phyloP scores from a whole-genome alignment of 768 basidiomycete species.

The Amanita brunnescens region DNA sequence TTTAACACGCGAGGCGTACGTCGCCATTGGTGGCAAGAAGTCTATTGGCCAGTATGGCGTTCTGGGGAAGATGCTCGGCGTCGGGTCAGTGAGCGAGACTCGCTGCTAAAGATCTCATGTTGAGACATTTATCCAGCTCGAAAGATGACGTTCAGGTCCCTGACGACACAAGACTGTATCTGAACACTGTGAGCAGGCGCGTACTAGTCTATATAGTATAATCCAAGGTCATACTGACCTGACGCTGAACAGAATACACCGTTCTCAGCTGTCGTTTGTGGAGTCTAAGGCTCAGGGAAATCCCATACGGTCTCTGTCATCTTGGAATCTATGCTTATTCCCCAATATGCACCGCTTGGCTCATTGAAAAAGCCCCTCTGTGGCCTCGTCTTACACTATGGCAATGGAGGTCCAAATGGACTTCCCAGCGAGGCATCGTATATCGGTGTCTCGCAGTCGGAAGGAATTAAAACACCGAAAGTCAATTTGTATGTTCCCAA shows the following conservation, averaged over 20 bases:
- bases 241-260: constrained; percentile 48
- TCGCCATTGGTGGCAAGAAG: constrained; percentile 23
- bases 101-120: background rate
- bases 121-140: constrained; percentile 18
- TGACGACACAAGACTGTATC: constrained; percentile 46
- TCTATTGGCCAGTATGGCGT: constrained; percentile 50
- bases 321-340: constrained; percentile 63
- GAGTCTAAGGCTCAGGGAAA: constrained; percentile 70
- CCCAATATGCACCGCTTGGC: constrained; percentile 41
- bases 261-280: constrained; percentile 68
- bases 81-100: constrained; percentile 27
- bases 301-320: constrained; percentile 64
- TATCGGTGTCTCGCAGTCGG: constrained; percentile 30
- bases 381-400: constrained; percentile 62
- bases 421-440: constrained; percentile 63
- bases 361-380: constrained; percentile 42
- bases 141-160: constrained; percentile 24
- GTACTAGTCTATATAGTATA: no score
- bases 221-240: background rate
- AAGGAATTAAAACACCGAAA: constrained; percentile 22
- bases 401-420: constrained; percentile 51
- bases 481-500: constrained; percentile 50
- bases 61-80: constrained; percentile 38
- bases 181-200: constrained; percentile 52
- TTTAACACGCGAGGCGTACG: constrained; percentile 44